phyloP scores from a whole-genome alignment of 257 asterid genomes.

The Coffea eugenioides region DNA sequence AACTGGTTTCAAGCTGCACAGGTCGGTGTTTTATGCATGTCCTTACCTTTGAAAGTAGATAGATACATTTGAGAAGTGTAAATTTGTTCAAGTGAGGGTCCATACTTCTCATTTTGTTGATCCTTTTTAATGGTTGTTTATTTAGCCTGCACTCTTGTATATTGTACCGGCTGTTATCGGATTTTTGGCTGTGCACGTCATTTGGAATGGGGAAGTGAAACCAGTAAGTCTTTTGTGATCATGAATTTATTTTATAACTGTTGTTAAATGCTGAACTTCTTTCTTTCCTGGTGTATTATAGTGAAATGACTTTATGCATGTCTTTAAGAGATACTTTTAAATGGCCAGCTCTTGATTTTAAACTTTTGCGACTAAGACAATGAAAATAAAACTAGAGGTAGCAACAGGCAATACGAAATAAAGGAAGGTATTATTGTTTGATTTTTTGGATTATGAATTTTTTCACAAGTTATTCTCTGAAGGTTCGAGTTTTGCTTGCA shows the following conservation, averaged over 20 bases:
- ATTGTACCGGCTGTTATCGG: constrained; percentile 97
- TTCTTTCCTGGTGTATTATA: not conserved
- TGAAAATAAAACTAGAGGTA: not conserved
- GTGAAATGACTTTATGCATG: not conserved
- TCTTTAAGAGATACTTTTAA: not conserved
- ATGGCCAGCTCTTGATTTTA: not conserved
- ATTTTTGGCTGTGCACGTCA: constrained; percentile 80
- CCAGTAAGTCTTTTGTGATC: constrained; percentile 48
- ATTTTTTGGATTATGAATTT: not conserved
- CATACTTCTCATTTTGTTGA: constrained; percentile 2
- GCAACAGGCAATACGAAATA: not conserved
- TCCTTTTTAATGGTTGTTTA: constrained; percentile 12
- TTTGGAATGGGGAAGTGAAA: constrained; percentile 89
- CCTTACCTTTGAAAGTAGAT: constrained; percentile 1
- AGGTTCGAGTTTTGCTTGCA: not conserved
- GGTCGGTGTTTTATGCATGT: constrained; percentile 34
- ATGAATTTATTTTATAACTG: not conserved
- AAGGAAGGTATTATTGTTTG: not conserved
- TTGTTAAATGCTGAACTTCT: not conserved
- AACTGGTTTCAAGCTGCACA: constrained; percentile 99
- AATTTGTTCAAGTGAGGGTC: not conserved
- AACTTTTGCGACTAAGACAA: not conserved
- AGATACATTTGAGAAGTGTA: not conserved
- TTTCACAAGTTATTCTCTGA: not conserved
- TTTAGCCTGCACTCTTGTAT: constrained; percentile 91